Percentiles rank a stretch among this genome's conserved stretches.
Evolutionary conservation across 1,284 basidiomycete species (phyloP).

Genomic region (Ganoderma resinaceum): DNA sequence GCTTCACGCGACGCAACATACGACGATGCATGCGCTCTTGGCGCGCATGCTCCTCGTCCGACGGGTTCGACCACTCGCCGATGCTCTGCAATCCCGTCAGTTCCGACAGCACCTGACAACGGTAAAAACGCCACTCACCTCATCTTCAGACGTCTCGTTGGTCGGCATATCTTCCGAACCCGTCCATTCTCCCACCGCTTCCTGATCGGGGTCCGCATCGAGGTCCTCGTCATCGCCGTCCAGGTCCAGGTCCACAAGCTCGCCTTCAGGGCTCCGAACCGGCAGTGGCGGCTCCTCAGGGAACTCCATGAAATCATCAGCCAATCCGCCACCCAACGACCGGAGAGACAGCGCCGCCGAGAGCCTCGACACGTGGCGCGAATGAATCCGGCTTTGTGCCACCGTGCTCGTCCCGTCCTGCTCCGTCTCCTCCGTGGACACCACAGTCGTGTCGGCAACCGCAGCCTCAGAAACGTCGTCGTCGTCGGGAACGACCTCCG

Average conservation of each 20-base stretch:
- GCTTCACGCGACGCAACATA: slow-evolving; percentile 53
- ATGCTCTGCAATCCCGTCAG: slow-evolving; percentile 60
- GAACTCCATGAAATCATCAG: slow-evolving; percentile 26
- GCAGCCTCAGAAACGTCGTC: slow-evolving; percentile 46
- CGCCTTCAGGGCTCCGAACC: slow-evolving; percentile 22
- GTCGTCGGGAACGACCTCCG: slow-evolving; percentile 40
- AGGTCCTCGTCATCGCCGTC: slow-evolving; percentile 39
- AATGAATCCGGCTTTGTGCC: slow-evolving; percentile 62
- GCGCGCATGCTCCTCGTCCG: slow-evolving; percentile 82
- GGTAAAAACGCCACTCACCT: slow-evolving; percentile 49
- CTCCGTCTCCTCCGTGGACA: slow-evolving; percentile 42
- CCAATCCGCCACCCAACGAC: slow-evolving; percentile 59
- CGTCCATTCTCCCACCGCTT: slow-evolving; percentile 79
- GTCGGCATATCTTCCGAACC: slow-evolving; percentile 73
- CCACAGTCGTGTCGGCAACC: slow-evolving; percentile 34
- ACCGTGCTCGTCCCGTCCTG: slow-evolving; percentile 51
- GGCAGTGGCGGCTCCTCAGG: slow-evolving; percentile 27
- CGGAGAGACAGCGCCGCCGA: slow-evolving; percentile 70
- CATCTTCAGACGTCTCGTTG: slow-evolving; percentile 64
- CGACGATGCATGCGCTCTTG: slow-evolving; percentile 69
- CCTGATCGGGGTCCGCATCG: slow-evolving; percentile 36
- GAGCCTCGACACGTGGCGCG: slow-evolving; percentile 72
- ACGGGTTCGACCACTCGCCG: slow-evolving; percentile 89
- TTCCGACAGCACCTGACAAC: neutral
- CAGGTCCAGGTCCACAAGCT: slow-evolving; percentile 42